Conservation (phyloP, 2,329 filamentous ascomycete genomes). For the Pezicula radicicola region DNA sequence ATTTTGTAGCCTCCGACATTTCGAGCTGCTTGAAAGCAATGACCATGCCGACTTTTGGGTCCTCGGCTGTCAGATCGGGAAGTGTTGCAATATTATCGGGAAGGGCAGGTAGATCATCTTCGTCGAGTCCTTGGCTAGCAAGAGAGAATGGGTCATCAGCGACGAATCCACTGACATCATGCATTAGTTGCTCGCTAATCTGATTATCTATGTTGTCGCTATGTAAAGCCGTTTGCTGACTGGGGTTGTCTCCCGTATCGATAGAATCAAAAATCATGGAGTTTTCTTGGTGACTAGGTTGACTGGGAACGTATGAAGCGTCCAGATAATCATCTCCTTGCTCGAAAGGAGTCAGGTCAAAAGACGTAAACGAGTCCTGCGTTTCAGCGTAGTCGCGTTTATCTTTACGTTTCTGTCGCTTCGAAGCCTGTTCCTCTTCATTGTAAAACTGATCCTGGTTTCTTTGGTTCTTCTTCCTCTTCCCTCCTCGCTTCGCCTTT, state of each 20-base stretch:
- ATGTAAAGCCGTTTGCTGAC: constrained; percentile 24
- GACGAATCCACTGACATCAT: constrained; percentile 10
- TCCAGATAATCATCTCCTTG: constrained; percentile 28
- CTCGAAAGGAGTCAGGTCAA: constrained; percentile 20
- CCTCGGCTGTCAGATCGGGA: constrained; percentile 42
- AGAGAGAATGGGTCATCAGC: constrained; percentile 18
- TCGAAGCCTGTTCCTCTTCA: constrained; percentile 32
- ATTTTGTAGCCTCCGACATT: constrained; percentile 58
- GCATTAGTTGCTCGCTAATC: constrained; percentile 21
- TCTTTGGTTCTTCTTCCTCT: constrained; percentile 45
- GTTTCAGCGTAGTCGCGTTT: constrained; percentile 39
- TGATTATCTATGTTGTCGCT: constrained; percentile 32
- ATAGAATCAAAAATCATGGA: neutral
- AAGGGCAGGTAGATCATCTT: constrained; percentile 59
- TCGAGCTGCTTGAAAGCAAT: constrained; percentile 67
- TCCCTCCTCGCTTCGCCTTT: constrained; percentile 38
- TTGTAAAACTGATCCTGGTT: constrained; percentile 38
- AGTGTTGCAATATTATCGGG: constrained; percentile 55
- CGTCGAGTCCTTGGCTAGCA: constrained; percentile 42
- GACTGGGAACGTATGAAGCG: constrained; percentile 18
- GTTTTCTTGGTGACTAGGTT: constrained; percentile 4
- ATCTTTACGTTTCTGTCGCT: constrained; percentile 46
- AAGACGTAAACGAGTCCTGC: constrained; percentile 31
- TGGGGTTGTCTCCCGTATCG: neutral
- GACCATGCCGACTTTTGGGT: constrained; percentile 56